A percentile compares a stretch with the other conserved stretches of the same genome.
Conservation (phyloP, 2,329 filamentous ascomycete species). For the Leptographium radiaticola region DNA sequence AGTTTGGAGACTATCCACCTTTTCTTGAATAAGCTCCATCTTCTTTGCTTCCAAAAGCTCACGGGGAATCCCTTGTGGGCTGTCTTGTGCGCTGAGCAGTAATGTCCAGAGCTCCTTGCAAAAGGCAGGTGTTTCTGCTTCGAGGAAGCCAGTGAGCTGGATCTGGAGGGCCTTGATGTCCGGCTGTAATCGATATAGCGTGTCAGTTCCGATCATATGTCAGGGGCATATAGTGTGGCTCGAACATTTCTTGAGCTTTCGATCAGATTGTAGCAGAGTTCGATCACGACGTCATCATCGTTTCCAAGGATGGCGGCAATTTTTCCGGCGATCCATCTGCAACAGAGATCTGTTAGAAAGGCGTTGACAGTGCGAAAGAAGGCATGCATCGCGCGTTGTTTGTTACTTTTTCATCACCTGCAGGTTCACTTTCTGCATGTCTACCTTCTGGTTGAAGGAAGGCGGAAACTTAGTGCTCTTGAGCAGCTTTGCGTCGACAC, state of each 20-base stretch:
- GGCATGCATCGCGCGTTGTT: conserved; percentile 17
- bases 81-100: conserved; percentile 78
- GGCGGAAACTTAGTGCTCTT: conserved; percentile 86
- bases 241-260: conserved; percentile 54
- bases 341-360: not conserved
- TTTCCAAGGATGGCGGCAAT: conserved; percentile 80
- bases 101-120: conserved; percentile 92
- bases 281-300: conserved; percentile 92
- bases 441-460: conserved; percentile 90
- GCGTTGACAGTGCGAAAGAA: not conserved
- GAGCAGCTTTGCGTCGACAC: conserved; percentile 78
- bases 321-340: conserved; percentile 83
- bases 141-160: conserved; percentile 85
- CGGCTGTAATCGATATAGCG: conserved; percentile 45
- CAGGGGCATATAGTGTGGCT: not conserved
- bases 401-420: conserved; percentile 91
- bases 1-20: conserved; percentile 40
- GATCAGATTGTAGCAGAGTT: conserved; percentile 58
- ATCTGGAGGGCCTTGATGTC: conserved; percentile 95
- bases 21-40: conserved; percentile 83
- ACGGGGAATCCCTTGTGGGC: conserved; percentile 81
- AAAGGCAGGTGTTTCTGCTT: conserved; percentile 78
- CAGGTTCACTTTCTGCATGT: conserved; percentile 93
- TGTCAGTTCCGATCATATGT: not conserved
- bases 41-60: conserved; percentile 95